Percentiles rank a stretch among this genome's conserved stretches.
Evolutionary conservation across 2,329 filamentous ascomycete genomes (phyloP).

Genomic region (Aspergillus carbonarius): DNA sequence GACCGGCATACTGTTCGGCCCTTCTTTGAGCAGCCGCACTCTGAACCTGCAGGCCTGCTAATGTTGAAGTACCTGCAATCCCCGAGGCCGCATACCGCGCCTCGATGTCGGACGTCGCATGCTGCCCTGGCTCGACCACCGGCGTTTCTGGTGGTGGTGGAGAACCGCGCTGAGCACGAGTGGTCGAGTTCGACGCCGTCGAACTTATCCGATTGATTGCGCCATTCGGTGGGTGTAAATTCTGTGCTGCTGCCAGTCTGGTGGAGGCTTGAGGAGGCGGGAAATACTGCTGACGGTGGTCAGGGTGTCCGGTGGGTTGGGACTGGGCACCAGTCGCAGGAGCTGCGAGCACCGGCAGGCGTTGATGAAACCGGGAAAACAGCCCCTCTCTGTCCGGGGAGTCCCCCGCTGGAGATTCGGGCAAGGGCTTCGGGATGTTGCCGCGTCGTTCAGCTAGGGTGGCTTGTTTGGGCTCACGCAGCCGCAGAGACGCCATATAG

Average conservation of each 20-base stretch:
- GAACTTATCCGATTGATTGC: constrained; percentile 67
- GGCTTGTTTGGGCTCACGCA: constrained; percentile 52
- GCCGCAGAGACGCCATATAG: constrained; percentile 43
- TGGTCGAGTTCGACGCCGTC: constrained; percentile 90
- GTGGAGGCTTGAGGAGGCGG: constrained; percentile 49
- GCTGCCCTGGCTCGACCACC: constrained; percentile 67
- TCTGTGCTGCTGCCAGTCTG: constrained; percentile 26
- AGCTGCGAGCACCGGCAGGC: constrained; percentile 39
- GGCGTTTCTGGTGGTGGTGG: constrained; percentile 94
- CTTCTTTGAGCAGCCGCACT: constrained; percentile 81
- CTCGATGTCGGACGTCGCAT: constrained; percentile 80
- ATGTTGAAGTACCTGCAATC: constrained; percentile 79
- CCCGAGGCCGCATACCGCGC: constrained; percentile 87
- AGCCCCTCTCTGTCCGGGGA: constrained; percentile 74
- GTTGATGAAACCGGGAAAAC: constrained; percentile 64
- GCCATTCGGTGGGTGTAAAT: constrained; percentile 52
- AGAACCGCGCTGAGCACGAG: constrained; percentile 84
- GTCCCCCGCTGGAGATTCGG: constrained; percentile 76
- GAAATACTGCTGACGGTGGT: constrained; percentile 63
- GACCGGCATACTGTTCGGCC: constrained; percentile 70
- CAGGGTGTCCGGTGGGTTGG: constrained; percentile 47
- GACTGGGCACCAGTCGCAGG: constrained; percentile 23
- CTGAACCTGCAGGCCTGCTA: constrained; percentile 71
- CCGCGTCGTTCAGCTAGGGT: constrained; percentile 78
- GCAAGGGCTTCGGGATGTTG: constrained; percentile 72